Percentiles rank a stretch among this genome's conserved stretches.
phyloP scores from a whole-genome alignment of 1,284 basidiomycete species.

The Ustilago nuda region DNA sequence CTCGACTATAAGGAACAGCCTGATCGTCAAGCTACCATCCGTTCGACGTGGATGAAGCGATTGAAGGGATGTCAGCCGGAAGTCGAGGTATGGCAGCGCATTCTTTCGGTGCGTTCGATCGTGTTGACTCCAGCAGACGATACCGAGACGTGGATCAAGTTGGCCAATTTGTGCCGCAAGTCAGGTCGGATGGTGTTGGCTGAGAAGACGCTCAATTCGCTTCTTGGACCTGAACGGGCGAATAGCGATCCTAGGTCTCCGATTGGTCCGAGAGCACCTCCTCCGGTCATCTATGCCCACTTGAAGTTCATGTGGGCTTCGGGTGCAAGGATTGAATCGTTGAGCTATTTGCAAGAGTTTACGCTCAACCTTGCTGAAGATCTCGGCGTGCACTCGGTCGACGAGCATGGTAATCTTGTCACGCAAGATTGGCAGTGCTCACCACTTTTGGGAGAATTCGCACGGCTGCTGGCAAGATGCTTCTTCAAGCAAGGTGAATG shows the following conservation, averaged over 20 bases:
- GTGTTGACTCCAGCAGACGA: constrained; percentile 94
- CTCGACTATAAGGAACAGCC: constrained; percentile 77
- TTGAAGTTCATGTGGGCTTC: constrained; percentile 97
- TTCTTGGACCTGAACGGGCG: constrained; percentile 63
- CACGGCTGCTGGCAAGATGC: constrained; percentile 90
- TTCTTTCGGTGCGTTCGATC: constrained; percentile 93
- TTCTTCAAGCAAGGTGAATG: constrained; percentile 97
- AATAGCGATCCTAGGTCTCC: constrained; percentile 52
- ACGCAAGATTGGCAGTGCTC: constrained; percentile 62
- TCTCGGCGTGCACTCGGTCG: constrained; percentile 73
- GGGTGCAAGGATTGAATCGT: constrained; percentile 81
- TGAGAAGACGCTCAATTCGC: constrained; percentile 90
- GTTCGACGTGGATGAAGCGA: constrained; percentile 71
- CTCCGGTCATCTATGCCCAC: constrained; percentile 96
- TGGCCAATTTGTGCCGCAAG: constrained; percentile 87
- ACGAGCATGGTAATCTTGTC: constrained; percentile 60
- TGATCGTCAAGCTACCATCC: constrained; percentile 74
- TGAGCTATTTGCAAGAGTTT: constrained; percentile 88
- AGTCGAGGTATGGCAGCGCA: constrained; percentile 98
- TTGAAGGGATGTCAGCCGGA: constrained; percentile 96
- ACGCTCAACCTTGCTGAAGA: constrained; percentile 79
- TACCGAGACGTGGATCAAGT: constrained; percentile 96
- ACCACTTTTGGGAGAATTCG: constrained; percentile 76
- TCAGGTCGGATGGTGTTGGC: constrained; percentile 87
- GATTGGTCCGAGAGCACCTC: constrained; percentile 74